Percentiles rank a stretch among this genome's conserved stretches.
Conservation (phyloP, 1,284 basidiomycete genomes). For the Golubevia pallescens region DNA sequence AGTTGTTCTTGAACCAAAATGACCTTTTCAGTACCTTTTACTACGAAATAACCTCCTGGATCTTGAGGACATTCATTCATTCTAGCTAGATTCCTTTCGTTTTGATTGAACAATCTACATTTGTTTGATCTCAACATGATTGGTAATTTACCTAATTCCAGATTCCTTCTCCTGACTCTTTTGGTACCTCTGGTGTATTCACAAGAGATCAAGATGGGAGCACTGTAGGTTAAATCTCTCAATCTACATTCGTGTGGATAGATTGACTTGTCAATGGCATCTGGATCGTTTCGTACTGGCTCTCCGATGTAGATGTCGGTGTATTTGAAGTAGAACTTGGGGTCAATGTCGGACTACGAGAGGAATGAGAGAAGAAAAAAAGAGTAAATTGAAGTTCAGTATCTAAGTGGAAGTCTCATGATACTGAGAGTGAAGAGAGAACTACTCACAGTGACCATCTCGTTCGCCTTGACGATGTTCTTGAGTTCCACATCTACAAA, state of each 20-base stretch:
- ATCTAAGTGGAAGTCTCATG: too few species aligned
- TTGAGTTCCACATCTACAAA: conserved; percentile 16
- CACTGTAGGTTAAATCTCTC: conserved; percentile 62
- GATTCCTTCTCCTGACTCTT: conserved; percentile 55
- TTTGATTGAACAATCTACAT: conserved; percentile 48
- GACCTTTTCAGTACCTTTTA: conserved; percentile 63
- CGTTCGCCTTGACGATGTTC: conserved; percentile 62
- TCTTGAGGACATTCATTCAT: conserved; percentile 64
- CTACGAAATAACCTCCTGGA: conserved; percentile 63
- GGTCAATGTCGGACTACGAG: conserved; percentile 53
- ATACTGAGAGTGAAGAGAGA: not conserved
- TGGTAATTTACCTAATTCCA: conserved; percentile 57
- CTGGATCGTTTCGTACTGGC: conserved; percentile 50
- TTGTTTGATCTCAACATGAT: conserved; percentile 63
- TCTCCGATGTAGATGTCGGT: conserved; percentile 58
- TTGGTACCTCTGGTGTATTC: conserved; percentile 58
- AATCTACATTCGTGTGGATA: conserved; percentile 63
- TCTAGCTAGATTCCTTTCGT: conserved; percentile 50
- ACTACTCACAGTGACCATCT: conserved; percentile 43
- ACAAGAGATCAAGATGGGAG: conserved; percentile 59
- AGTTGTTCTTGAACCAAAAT: conserved; percentile 64
- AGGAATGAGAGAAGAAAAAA: not conserved
- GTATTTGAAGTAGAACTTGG: conserved; percentile 60
- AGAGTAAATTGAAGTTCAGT: not conserved
- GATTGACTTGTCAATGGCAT: conserved; percentile 48